Evolutionary conservation across 2,329 filamentous ascomycete genomes (phyloP), one percentile per base, ranked within the genome.

Genomic region (Graphilbum fragrans): DNA sequence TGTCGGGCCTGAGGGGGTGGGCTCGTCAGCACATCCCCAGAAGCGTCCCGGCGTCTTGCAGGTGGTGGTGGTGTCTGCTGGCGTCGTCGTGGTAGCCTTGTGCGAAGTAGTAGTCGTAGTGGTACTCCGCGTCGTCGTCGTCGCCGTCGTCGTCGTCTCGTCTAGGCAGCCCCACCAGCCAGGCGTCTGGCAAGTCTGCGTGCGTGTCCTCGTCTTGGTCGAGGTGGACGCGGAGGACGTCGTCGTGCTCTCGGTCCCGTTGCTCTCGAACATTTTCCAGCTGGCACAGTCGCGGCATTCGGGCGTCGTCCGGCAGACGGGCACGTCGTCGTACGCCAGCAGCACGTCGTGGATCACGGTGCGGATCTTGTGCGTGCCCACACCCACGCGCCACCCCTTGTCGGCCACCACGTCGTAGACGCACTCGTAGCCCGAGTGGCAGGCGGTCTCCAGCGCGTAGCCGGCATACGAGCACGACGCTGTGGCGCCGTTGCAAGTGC

Each of bases 221-320:
- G 72, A 73, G 1, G 71, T 69, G 4, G 66, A 67, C 11, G 44
- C 23, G 2, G 68, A 67, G 3, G 65, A 67, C 0, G 77, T 77
- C 1, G 81, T 83, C 0, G 79, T 86, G 1, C 70, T 72, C 48
- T 88, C 82, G 2, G 84, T 92, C 23, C 83, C 83, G 56, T 95
- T 95, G 58, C 87, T 94, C 59, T 88, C 82, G 55, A 86, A 93
- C 68, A 87, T 94, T 54, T 94, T 93, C 92, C 92, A 96, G 42
- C 82, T 79, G 44, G 77, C 85, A 54, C 90, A 96, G 58, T 98
- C 92, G 33, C 83, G 77, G 57, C 92, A 96, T 40, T 86, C 80
- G 19, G 77, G 70, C 7, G 90, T 88, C 23, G 72, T 69, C 41
- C 72, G 73, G 60, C 92, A 96, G 49, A 74, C 65, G 0, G 92